Evolutionary conservation across 2,329 filamentous ascomycete genomes (phyloP), one percentile per base, ranked within the genome.

Genomic region (Orbilia javanica): DNA sequence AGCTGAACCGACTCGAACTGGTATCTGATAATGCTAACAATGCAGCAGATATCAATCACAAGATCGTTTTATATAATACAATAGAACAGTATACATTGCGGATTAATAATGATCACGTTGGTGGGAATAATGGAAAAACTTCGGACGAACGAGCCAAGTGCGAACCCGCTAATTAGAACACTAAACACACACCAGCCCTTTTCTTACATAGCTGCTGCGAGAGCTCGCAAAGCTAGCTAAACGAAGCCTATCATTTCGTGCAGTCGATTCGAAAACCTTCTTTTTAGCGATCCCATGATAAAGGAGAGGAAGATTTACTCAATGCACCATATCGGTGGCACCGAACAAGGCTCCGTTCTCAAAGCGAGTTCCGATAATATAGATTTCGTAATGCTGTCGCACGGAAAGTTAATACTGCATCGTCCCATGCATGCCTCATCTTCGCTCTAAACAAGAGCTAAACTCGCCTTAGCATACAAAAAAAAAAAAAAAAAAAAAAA

Each of bases 51-150:
- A 29, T 11, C 22, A 4, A 53, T 53, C 50, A 53, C 50, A 57
- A 57, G 4, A 60, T 29, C 2, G 34, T 29, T 60, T 36, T 57
- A 57, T 57, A 57, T 36, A 57, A 57, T 8, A 15, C 10, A 55
- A 8, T n/a, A 15, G 6, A 25, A 22, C n/a, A n/a, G 7, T 22
- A 34, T 11, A 31, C 29, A 57, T 22, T 13, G n/a, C 20, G 34
- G 31, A 60, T 60, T 60, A 60, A 60, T 60, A 60, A 60, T 60
- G 18, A 11, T 15, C 11, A 4, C 36, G 11, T 15, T 13, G 36
- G 36, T 11, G 4, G 11, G 11, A 39, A 2, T 5, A 39, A 39
- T 70, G 67, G 67, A 71, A 71, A 71, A 71, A 71, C 67, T 71
- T 71, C 67, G 67, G 67, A 71, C 67, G 55, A 36, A 53, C 64